Evolutionary conservation across 306 rosid species (phyloP).

Genomic region (Echinosophora koreensis): DNA sequence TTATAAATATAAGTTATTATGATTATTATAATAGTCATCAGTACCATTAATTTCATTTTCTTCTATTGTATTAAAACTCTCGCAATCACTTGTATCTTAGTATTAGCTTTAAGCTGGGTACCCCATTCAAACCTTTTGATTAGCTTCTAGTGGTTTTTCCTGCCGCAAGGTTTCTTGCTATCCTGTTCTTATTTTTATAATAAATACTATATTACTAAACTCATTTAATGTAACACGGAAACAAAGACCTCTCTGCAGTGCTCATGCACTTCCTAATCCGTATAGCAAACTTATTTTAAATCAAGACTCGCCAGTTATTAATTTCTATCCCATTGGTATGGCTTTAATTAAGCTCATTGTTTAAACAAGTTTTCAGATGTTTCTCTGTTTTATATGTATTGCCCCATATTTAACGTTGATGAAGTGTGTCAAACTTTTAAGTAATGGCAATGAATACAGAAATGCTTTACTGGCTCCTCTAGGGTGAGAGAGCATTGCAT

Average conservation of each 20-base stretch:
- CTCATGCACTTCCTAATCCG: slow-evolving; percentile 92
- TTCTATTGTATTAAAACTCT: too few relatives aligned
- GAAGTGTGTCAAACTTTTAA: slow-evolving; percentile 75
- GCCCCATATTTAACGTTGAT: slow-evolving; percentile 37
- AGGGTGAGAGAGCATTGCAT: too few relatives aligned
- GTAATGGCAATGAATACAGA: slow-evolving; percentile 73
- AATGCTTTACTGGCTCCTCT: too few relatives aligned
- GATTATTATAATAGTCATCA: too few relatives aligned
- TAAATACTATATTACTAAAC: not conserved
- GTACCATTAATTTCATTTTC: too few relatives aligned
- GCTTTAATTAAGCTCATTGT: slow-evolving; percentile 10
- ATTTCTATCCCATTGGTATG: slow-evolving; percentile 90
- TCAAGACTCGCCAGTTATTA: slow-evolving; percentile 82
- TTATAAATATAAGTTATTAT: too few relatives aligned
- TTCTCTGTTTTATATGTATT: slow-evolving; percentile 19
- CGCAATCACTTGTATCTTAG: too few relatives aligned
- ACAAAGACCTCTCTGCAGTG: slow-evolving; percentile 58
- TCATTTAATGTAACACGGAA: slow-evolving; percentile 25
- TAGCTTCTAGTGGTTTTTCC: slow-evolving; percentile 97
- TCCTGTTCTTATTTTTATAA: not conserved
- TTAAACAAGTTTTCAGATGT: not conserved
- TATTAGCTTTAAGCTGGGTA: slow-evolving; percentile 74
- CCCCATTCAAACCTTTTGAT: slow-evolving; percentile 95
- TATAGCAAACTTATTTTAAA: slow-evolving; percentile 89
- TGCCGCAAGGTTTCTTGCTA: slow-evolving; percentile 79